Base-by-base conservation (phyloP, 441 rosid species). In the Mallotus repandus region DNA sequence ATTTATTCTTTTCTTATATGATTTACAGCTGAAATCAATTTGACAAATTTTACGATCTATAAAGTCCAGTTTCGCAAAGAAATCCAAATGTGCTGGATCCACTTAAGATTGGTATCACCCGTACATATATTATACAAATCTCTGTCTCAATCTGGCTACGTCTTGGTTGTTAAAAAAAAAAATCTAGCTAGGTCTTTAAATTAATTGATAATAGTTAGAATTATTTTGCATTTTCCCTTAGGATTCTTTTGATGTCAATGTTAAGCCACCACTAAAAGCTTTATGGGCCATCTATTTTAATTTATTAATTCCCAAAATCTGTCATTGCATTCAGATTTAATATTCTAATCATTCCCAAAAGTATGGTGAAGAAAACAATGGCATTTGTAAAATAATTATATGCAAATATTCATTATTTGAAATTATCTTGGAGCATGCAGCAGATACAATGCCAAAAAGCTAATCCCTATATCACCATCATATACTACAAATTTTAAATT, bases 301-400 rank as follows among this genome's bases (percentile, higher is more conserved):
- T 48, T 71, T 61, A 71, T 29, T 29, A 29, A 29, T 50, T 62
- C 50, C 2, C 7, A 50, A 71, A 19, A 9, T 5, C 38, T 52
- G n/a, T n/a, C 55, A 35, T 43, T 55, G 38, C 16, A 66, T 50
- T 16, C 49, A 18, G 22, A 54, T 66, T 10, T 48, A 54, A 57
- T 38, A 69, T 35, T 50, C n/a, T 60, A 72, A 70, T 67, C 60
- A 72, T 48, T 78, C 71, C 74, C 71, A 65, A 72, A 71, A 77
- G 75, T 73, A 76, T 73, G 87, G 85, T 62, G 85, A 79, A 73
- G 82, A 82, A 83, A 80, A 72, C 83, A 80, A 79, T 78, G 82
- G 65, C 32, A 55, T 75, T 57, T 63, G 76, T 70, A 68, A 29
- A 29, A 29, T 29, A 29, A n/a, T 19, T 71, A 48, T n/a, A 71